phyloP scores from a whole-genome alignment of 2,329 filamentous ascomycete species.

The Venturiaceae sp. region DNA sequence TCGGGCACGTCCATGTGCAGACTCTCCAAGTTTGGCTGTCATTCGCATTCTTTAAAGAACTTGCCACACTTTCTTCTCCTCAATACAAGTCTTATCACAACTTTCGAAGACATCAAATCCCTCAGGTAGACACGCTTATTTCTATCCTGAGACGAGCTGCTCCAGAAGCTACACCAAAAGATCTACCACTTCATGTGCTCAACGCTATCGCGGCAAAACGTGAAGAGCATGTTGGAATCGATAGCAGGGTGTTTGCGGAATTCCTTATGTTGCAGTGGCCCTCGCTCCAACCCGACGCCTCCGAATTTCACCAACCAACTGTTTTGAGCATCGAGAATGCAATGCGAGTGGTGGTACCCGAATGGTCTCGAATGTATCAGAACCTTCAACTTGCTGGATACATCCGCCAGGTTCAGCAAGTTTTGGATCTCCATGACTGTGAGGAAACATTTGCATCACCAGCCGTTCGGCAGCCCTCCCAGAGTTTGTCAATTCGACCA shows the following conservation, averaged over 20 bases:
- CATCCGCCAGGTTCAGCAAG: constrained; percentile 15
- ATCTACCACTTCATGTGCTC: neutral
- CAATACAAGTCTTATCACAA: neutral
- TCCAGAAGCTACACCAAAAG: neutral
- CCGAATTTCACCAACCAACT: constrained; percentile 16
- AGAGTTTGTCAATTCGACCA: neutral
- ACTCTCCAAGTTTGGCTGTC: neutral
- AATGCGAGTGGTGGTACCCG: constrained; percentile 26
- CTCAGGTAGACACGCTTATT: neutral
- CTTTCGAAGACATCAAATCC: neutral
- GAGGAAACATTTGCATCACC: neutral
- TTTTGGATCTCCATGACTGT: neutral
- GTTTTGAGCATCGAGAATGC: constrained; percentile 28
- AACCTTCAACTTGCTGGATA: constrained; percentile 37
- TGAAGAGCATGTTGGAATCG: neutral
- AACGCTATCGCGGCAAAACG: neutral
- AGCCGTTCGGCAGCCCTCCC: neutral
- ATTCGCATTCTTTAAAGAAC: neutral
- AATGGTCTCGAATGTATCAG: constrained; percentile 37
- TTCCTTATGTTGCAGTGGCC: constrained; percentile 14
- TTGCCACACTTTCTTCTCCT: constrained; percentile 19
- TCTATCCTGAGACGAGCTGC: neutral
- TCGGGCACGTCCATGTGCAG: neutral
- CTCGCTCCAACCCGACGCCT: constrained; percentile 20
- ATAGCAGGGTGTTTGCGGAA: neutral